These are phyloP conservation scores for Helenozyma rhizophorensis DNA, from an alignment of 805 yeast species.

Conservation along the genomic window DNA sequence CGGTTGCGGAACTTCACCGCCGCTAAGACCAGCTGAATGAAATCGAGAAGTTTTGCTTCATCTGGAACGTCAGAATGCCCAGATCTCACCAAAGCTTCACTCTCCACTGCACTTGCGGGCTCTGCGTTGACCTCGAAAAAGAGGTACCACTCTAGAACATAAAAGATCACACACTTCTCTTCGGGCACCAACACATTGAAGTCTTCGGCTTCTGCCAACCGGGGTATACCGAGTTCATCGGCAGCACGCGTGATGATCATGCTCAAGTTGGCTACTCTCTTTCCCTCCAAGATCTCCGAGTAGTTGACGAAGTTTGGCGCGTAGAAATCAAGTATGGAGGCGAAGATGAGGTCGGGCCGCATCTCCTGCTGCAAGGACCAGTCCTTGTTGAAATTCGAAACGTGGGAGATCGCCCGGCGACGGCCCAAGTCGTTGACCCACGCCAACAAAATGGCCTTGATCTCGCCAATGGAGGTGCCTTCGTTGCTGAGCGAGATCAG, in stretches of 20 bases:
- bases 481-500: slow-evolving; percentile 18
- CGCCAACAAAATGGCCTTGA: slow-evolving; percentile 30
- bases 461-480: slow-evolving; percentile 24
- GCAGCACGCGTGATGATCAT: slow-evolving; percentile 41
- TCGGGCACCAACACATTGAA: slow-evolving; percentile 48
- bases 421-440: slow-evolving; percentile 47
- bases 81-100: background rate
- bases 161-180: slow-evolving; percentile 56
- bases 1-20: slow-evolving; percentile 21
- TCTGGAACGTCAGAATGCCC: too few relatives aligned
- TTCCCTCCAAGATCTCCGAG: slow-evolving; percentile 21
- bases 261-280: slow-evolving; percentile 11
- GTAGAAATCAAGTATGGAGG: slow-evolving; percentile 29
- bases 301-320: slow-evolving; percentile 15
- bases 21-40: slow-evolving; percentile 6
- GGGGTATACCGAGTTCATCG: slow-evolving; percentile 44
- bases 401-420: slow-evolving; percentile 16
- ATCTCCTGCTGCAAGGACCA: slow-evolving; percentile 47
- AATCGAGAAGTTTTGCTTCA: background rate
- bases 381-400: slow-evolving; percentile 49
- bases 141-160: slow-evolving; percentile 57
- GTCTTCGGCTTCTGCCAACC: slow-evolving; percentile 53
- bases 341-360: slow-evolving; percentile 46
- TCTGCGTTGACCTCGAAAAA: slow-evolving; percentile 19
- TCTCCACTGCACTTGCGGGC: too few relatives aligned